phyloP scores from a whole-genome alignment of 345 rosid species.

The Gossypium raimondii region DNA sequence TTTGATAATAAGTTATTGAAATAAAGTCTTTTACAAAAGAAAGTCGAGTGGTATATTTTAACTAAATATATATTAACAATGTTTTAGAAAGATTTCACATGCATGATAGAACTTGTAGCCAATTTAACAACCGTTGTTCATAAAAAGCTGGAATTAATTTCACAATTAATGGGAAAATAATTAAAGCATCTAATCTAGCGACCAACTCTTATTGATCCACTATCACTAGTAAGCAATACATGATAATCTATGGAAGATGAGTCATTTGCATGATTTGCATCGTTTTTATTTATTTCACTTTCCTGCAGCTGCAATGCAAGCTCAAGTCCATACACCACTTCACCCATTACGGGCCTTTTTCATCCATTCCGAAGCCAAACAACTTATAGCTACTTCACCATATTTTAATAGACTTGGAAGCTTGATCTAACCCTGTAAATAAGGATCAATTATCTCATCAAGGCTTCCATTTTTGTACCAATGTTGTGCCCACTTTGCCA shows the following conservation, averaged over 20 bases:
- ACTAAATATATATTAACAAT: too few species aligned
- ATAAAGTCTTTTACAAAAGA: too few species aligned
- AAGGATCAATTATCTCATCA: slow-evolving; percentile 30
- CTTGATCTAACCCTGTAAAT: slow-evolving; percentile 24
- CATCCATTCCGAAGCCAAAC: slow-evolving; percentile 29
- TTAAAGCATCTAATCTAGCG: neutral
- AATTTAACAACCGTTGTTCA: neutral
- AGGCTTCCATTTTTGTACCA: slow-evolving; percentile 36
- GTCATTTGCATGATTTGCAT: neutral
- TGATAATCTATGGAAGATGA: neutral
- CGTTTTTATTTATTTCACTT: neutral
- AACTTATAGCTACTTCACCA: slow-evolving; percentile 30
- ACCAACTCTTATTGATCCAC: neutral
- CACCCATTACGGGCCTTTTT: slow-evolving; percentile 39
- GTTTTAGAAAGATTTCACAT: too few species aligned
- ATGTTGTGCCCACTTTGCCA: slow-evolving; percentile 33
- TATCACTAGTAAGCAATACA: neutral
- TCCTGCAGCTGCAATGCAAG: slow-evolving; percentile 26
- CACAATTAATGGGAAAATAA: neutral
- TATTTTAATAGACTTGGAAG: slow-evolving; percentile 26
- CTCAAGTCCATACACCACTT: slow-evolving; percentile 40
- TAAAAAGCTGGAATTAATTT: neutral
- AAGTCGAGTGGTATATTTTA: too few species aligned
- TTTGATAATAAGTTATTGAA: too few species aligned
- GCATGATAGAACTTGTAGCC: neutral